Evolutionary conservation across 805 yeast genomes (phyloP), one percentile per base, ranked within the genome.

Genomic region (Kuraishia borneana): DNA sequence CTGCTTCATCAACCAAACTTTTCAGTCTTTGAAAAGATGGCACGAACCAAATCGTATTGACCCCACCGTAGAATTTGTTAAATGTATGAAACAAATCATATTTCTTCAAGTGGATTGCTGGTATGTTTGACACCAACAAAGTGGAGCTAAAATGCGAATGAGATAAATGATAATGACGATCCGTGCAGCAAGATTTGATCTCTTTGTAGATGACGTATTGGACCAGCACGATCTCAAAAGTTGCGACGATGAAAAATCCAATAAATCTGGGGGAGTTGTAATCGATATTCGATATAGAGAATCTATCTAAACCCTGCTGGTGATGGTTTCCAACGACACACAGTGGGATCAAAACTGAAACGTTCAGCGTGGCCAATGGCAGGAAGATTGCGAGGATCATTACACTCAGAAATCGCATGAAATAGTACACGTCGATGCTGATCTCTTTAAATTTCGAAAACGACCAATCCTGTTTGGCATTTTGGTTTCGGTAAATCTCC

Each of bases 391-490:
- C 60, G 2, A 67, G 39, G 21, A 73, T 46, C 8, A 81, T 46
- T 4, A 77, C 55, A 32, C 60, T 51, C 31, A 84, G 46, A 44
- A 69, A 83, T 33, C 95, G 53, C 2, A 83, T 45, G 42, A 83
- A 78, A 46, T 79, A 76, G 49, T 79, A 83, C 0, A 87, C 75
- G 51, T 85, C 95, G 6, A 83, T 49, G 0, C 95, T 94, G 39
- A 68, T 54, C 1, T 60, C 52, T 19, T 63, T 47, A 43, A 72
- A 76, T 20, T 59, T 55, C 6, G 52, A 0, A 71, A 68, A 10
- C 54, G 47, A 2, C 61, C 57, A 14, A 62, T 42, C 1, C 61
- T 60, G 4, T 55, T 57, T 38, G 60, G 58, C 38, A 63, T 58
- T 17, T 52, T 44, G 2, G 45, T 81, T 76, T 42, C 76, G 82